Conservation (phyloP, 2,329 filamentous ascomycete genomes). For the Kalmusia sp. region DNA sequence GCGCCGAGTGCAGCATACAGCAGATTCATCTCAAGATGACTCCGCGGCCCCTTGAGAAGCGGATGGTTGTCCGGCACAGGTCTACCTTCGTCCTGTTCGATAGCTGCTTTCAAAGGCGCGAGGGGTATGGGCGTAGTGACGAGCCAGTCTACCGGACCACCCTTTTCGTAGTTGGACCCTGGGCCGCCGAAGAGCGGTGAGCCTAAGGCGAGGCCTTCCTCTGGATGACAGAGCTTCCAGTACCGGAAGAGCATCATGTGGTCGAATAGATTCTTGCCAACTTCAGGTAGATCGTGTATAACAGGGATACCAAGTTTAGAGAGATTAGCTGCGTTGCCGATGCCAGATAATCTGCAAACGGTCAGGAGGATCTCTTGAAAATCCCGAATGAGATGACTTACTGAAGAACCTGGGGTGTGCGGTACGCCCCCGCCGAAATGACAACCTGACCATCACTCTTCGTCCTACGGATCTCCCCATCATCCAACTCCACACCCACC, state of each 20-base stretch:
- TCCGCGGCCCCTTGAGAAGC: constrained; percentile 16
- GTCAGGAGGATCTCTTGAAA: too few species aligned
- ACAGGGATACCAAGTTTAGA: constrained; percentile 58
- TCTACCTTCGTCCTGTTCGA: constrained; percentile 22
- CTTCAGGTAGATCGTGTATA: constrained; percentile 63
- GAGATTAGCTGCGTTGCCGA: constrained; percentile 53
- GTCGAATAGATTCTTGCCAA: constrained; percentile 69
- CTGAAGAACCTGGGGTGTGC: constrained; percentile 37
- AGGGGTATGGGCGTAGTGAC: constrained; percentile 18
- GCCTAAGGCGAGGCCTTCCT: constrained; percentile 27
- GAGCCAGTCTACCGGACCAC: constrained; percentile 31
- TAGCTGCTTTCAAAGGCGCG: constrained; percentile 17
- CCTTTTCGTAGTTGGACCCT: constrained; percentile 27
- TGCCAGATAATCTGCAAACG: too few species aligned
- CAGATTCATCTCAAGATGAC: constrained; percentile 25
- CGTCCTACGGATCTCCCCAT: constrained; percentile 14
- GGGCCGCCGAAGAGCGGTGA: constrained; percentile 24
- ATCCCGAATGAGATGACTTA: too few species aligned
- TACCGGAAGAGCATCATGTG: constrained; percentile 47
- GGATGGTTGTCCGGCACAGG: constrained; percentile 18
- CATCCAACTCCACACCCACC: constrained; percentile 22
- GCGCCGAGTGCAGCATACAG: constrained; percentile 22
- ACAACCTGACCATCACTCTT: constrained; percentile 32
- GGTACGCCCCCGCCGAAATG: constrained; percentile 35
- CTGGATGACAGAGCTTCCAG: constrained; percentile 34